A percentile compares a stretch with the other conserved stretches of the same genome.
These are phyloP conservation scores for Earliella scabrosa DNA, from an alignment of 1,284 basidiomycete genomes.

Conservation along the genomic window DNA sequence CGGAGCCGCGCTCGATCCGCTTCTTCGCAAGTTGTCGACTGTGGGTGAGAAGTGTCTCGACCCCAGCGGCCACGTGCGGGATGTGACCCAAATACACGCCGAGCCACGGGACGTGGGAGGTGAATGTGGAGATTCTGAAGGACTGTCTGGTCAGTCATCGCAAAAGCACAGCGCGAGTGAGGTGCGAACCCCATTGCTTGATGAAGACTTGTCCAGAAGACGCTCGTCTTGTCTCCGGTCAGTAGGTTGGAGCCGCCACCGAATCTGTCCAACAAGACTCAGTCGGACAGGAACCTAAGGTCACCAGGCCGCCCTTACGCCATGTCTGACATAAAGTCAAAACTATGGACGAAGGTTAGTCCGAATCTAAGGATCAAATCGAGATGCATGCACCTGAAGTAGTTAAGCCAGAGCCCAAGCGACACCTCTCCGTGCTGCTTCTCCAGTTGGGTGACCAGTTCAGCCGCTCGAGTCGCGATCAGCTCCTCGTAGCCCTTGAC, in stretches of 20 bases:
- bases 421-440: constrained; percentile 19
- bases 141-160: neutral
- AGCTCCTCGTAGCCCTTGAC: constrained; percentile 27
- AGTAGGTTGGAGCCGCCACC: constrained; percentile 28
- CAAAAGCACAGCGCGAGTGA: neutral
- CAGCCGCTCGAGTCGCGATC: constrained; percentile 18
- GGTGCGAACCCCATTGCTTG: constrained; percentile 8
- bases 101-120: constrained; percentile 22
- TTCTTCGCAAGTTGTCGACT: neutral
- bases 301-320: constrained; percentile 13
- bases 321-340: constrained; percentile 34
- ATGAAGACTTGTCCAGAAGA: constrained; percentile 13
- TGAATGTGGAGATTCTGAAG: constrained; percentile 5
- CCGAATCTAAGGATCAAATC: neutral
- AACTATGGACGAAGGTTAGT: neutral
- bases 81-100: constrained; percentile 14
- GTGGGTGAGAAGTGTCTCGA: constrained; percentile 9
- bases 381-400: constrained; percentile 30
- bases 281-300: neutral
- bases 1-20: constrained; percentile 10
- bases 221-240: constrained; percentile 15
- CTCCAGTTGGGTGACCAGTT: constrained; percentile 21
- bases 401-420: constrained; percentile 23
- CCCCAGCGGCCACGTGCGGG: neutral
- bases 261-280: constrained; percentile 10